Evolutionary conservation across 2,329 filamentous ascomycete genomes (phyloP).

Genomic region (Pseudocercospora crystallina): DNA sequence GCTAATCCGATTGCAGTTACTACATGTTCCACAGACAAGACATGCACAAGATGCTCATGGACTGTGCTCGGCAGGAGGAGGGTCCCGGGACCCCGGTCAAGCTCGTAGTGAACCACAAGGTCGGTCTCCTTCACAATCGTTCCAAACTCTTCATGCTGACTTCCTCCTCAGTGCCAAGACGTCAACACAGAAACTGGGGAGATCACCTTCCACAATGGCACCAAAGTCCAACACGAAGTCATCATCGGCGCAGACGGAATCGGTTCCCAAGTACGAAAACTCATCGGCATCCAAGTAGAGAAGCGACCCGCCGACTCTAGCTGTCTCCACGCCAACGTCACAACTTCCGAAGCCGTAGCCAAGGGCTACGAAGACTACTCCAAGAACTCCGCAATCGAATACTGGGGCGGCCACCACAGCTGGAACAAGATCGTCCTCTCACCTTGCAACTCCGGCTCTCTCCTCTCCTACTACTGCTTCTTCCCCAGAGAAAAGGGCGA

Average conservation of each 20-base stretch:
- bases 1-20: conserved; percentile 40
- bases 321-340: conserved; percentile 66
- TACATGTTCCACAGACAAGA: conserved; percentile 70
- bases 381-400: conserved; percentile 61
- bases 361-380: conserved; percentile 65
- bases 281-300: conserved; percentile 62
- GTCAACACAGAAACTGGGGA: conserved; percentile 51
- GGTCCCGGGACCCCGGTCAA: conserved; percentile 56
- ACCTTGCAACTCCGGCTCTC: conserved; percentile 64
- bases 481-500: conserved; percentile 62
- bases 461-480: conserved; percentile 71
- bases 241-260: conserved; percentile 67
- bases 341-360: conserved; percentile 59
- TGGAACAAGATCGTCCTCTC: conserved; percentile 68
- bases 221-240: conserved; percentile 55
- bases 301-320: conserved; percentile 60
- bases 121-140: conserved; percentile 34
- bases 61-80: conserved; percentile 52
- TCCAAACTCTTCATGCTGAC: neutral
- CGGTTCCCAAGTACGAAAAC: conserved; percentile 62
- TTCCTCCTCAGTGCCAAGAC: conserved; percentile 41
- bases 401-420: conserved; percentile 68
- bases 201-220: conserved; percentile 57
- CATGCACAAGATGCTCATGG: conserved; percentile 68
- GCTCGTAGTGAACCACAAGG: conserved; percentile 57